A percentile compares a stretch with the other conserved stretches of the same genome.
Conservation (phyloP, 2,329 filamentous ascomycete genomes). For the Fusarium guadeloupense region DNA sequence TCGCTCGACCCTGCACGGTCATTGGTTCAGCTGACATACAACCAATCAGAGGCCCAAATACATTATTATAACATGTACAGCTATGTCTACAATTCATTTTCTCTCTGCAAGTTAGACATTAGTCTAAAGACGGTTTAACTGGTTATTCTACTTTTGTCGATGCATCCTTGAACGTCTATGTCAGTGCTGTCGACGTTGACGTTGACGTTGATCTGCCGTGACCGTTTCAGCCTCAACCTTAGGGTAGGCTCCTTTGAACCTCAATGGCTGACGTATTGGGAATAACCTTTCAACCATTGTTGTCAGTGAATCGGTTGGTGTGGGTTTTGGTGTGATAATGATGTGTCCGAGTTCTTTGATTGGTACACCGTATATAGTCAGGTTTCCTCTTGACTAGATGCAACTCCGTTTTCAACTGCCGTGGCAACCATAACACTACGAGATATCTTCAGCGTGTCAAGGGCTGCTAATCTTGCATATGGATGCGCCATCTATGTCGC, state of each 20-base stretch:
- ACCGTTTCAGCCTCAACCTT: neutral
- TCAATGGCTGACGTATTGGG: neutral
- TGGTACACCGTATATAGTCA: no score
- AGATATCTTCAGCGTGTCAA: neutral
- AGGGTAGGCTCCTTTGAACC: neutral
- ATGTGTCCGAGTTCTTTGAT: neutral
- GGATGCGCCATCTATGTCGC: constrained; percentile 5
- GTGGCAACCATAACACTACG: constrained; percentile 3
- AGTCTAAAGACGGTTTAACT: neutral
- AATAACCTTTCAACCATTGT: neutral
- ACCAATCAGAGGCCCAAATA: constrained; percentile 33
- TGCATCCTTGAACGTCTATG: neutral
- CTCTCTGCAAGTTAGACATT: neutral
- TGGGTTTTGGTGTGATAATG: neutral
- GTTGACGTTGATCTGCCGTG: neutral
- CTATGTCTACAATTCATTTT: neutral
- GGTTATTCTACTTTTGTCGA: neutral
- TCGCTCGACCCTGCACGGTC: constrained; percentile 9
- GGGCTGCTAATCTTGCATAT: neutral
- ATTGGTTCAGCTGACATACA: constrained; percentile 1
- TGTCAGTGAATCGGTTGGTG: neutral
- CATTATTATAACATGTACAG: neutral
- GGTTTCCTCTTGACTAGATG: neutral
- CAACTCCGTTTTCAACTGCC: constrained; percentile 22
- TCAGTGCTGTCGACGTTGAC: no score